Evolutionary conservation across 768 basidiomycete species (phyloP).

Genomic region (Collybia nuda): DNA sequence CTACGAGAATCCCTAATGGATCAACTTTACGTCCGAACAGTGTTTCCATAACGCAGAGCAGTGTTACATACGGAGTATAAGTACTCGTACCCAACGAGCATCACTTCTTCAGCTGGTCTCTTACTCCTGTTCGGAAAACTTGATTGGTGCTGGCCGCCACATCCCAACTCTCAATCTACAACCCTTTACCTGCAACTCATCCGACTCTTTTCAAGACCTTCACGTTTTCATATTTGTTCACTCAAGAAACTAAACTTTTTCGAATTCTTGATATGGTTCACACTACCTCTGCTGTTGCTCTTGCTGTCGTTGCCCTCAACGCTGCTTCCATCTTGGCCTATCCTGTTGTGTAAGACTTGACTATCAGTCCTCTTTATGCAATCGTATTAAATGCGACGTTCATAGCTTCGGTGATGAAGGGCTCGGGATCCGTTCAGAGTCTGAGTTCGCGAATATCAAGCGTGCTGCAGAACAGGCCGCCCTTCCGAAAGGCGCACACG

Average conservation of each 20-base stretch:
- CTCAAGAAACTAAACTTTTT: slow-evolving; percentile 8
- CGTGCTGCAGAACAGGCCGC: slow-evolving; percentile 3
- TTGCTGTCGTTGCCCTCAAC: slow-evolving; percentile 28
- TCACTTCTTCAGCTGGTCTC: slow-evolving; percentile 35
- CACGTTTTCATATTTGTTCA: slow-evolving; percentile 3
- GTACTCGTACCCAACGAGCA: not conserved
- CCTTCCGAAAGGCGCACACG: no score
- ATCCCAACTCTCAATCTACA: slow-evolving; percentile 7
- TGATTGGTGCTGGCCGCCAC: slow-evolving; percentile 36
- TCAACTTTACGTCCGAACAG: not conserved
- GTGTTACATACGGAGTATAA: not conserved
- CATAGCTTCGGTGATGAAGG: slow-evolving; percentile 17
- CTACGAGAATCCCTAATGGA: no score
- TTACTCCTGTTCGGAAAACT: slow-evolving; percentile 18
- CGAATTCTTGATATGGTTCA: slow-evolving; percentile 25
- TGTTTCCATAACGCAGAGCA: not conserved
- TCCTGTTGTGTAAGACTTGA: slow-evolving; percentile 22
- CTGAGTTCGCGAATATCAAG: slow-evolving; percentile 7
- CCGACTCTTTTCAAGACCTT: slow-evolving; percentile 11
- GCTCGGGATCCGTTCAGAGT: slow-evolving; percentile 20
- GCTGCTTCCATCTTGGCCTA: slow-evolving; percentile 26
- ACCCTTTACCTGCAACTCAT: slow-evolving; percentile 14
- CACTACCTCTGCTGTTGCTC: slow-evolving; percentile 27
- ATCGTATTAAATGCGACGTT: not conserved
- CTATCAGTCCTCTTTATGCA: not conserved